Evolutionary conservation across 441 rosid genomes (phyloP), one percentile per base, ranked within the genome.

Genomic region (Corymbia citriodora): DNA sequence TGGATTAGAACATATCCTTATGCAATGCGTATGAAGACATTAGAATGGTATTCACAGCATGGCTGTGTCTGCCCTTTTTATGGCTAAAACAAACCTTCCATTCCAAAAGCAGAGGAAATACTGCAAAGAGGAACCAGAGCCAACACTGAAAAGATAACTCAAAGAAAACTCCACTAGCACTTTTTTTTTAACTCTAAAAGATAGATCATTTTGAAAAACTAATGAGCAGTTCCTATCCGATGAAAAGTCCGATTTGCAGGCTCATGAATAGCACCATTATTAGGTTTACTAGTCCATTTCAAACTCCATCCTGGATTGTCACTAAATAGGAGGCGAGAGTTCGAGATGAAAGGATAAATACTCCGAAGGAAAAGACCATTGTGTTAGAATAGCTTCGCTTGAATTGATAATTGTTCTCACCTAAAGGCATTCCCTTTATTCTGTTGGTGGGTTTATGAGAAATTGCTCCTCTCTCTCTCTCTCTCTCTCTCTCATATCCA

Each of bases 251-350:
- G 9, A 31, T 65, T n/a, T 65, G 74, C 74, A 65, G 31, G 6
- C 40, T 16, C 74, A 15, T 8, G 40, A 65, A 40, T 10, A n/a
- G 0, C 2, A 10, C 10, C 5, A 0, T n/a, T n/a, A 0, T 0
- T 15, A 65, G 31, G 18, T 65, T 29, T n/a, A 65, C 6, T 65
- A n/a, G 11, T 65, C 19, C 3, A n/a, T 21, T 65, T n/a, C 11
- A 65, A 65, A 65, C 74, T 65, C 36, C 74, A 31, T 65, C 21
- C 0, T n/a, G 21, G 40, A 65, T 13, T 63, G 70, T 63, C 29
- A 33, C 16, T 65, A 8, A 31, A n/a, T n/a, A 65, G 74, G 36
- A 65, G 31, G 74, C 0, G 11, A 65, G 6, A n/a, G 40, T 16
- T n/a, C 11, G 10, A n/a, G 74, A 65, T 0, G 10, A 25, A 65